Evolutionary conservation across 108 stramenopile species (phyloP), one percentile per base, ranked within the genome.

Genomic region (Parmales sp.): DNA sequence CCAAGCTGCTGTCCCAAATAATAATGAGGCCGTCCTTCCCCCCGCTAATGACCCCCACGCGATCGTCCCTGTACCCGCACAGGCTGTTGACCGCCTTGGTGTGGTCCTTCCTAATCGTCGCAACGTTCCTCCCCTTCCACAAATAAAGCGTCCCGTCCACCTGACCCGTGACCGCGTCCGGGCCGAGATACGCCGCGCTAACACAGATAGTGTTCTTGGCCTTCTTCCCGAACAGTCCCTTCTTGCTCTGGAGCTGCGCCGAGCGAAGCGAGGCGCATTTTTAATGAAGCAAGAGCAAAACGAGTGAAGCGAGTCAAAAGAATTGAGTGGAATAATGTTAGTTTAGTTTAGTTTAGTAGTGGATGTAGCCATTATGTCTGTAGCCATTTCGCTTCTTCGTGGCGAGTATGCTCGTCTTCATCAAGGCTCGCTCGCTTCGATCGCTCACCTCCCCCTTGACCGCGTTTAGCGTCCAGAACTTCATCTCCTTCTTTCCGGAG

Each of bases 111-210:
- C 26, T 65, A 8, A 65, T 39, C 38, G 41, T 13, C 26, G 23
- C 54, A 20, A 34, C 49, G 67, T 43, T 51, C 43, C 72, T 66
- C 13, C 67, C 67, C 67, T 74, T 69, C 73, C 73, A 74, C 60
- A 74, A 51, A 18, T 48, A 65, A 28, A 74, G 19, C 28, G 23
- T 64, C 1, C 73, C 73, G 45, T 69, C 68, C 19, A 44, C 67
- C 68, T 51, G 50, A 16, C 73, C 73, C 5, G 49, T 74, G 13
- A 74, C 73, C 45, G 38, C 13, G n/a, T 74, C 68, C 11, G 18
- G 36, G 54, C 73, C 73, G 25, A 74, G 22, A n/a, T 45, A 73
- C 43, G 20, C 22, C 16, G 26, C 25, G 5, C 51, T 29, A 16
- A 66, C 48, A n/a, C 37, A 66, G 2, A 43, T 31, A n/a, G 51